phyloP scores from a whole-genome alignment of 306 rosid species.

The Cicer pinnatifidum region DNA sequence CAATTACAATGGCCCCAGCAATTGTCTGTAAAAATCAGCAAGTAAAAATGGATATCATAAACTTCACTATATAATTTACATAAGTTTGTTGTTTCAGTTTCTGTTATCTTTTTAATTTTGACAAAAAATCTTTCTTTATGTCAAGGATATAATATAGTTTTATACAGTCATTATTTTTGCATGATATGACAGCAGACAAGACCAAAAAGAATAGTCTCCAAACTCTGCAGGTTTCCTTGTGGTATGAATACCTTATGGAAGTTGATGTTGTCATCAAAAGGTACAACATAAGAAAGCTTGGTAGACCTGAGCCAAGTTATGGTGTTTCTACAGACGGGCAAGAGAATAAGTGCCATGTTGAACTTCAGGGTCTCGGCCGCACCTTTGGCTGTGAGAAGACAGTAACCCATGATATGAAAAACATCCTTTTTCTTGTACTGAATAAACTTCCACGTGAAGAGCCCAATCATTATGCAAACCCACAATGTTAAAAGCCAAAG shows the following conservation, averaged over 20 bases:
- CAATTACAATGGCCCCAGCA: slow-evolving; percentile 88
- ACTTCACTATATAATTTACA: not conserved
- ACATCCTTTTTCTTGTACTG: slow-evolving; percentile 71
- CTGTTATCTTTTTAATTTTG: not conserved
- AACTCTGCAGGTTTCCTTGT: not conserved
- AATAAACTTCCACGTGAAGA: slow-evolving; percentile 83
- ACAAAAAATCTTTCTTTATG: not conserved
- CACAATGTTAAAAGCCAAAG: slow-evolving; percentile 83
- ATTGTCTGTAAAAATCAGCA: slow-evolving; percentile 58
- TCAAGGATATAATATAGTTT: not conserved
- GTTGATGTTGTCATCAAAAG: slow-evolving; percentile 98
- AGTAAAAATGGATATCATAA: slow-evolving; percentile 22
- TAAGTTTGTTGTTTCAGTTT: not conserved
- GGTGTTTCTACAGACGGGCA: slow-evolving; percentile 94
- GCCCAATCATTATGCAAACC: slow-evolving; percentile 73
- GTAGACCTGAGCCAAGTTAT: slow-evolving; percentile 95
- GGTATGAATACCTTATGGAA: slow-evolving; percentile 77
- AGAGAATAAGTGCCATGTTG: slow-evolving; percentile 93
- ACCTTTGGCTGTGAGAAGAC: slow-evolving; percentile 89
- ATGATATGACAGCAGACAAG: not conserved
- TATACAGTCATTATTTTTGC: not conserved
- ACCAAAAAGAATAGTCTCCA: not conserved
- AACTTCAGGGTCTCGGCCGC: slow-evolving; percentile 90
- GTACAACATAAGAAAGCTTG: slow-evolving; percentile 62
- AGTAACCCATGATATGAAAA: slow-evolving; percentile 77